Evolutionary conservation across 495 filamentous ascomycete genomes (phyloP), one percentile per base, ranked within the genome.

Genomic region (Amphirosellinia nigrospora): DNA sequence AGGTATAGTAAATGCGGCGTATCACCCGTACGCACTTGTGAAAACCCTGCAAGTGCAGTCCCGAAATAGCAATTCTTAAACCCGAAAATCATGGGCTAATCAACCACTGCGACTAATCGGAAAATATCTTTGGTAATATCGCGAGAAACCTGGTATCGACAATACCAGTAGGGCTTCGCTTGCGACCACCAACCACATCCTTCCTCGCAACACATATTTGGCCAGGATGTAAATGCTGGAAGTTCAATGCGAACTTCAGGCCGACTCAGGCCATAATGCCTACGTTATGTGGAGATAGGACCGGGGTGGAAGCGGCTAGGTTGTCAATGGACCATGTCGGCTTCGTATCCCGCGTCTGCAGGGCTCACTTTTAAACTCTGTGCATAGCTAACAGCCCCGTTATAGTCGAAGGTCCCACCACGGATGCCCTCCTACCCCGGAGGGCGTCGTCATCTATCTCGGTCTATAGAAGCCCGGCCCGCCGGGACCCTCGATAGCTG

Each of bases 381-480:
- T 61, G 36, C 36, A n/a, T 26, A 61, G n/a, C 58, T 61, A 41
- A 61, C 26, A 21, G 41, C 58, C 58, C 21, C 34, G 36, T 61
- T 41, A 41, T 53, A 38, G 45, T 65, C 2, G 30, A 28, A 28
- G 19, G 48, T 41, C 63, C 63, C 63, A 65, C 63, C 3, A 52
- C n/a, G 61, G 16, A 48, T 48, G 61, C 10, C 10, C 41, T 48
- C 46, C 28, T 53, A 65, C 46, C 63, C 63, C 46, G 46, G 63
- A 65, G 30, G 63, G 63, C 63, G n/a, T 65, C 46, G 46, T 65
- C 46, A 65, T 65, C 63, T 39, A 52, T 64, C 46, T 39, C 2
- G 28, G 19, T 62, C 23, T 46, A 43, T 28, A 48, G 28, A 36
- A 16, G 43, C 43, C 58, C 30, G 30, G 43, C 50, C 41, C 61